Evolutionary conservation across 2,329 filamentous ascomycete genomes (phyloP).

Genomic region (Leptographium lundbergii): DNA sequence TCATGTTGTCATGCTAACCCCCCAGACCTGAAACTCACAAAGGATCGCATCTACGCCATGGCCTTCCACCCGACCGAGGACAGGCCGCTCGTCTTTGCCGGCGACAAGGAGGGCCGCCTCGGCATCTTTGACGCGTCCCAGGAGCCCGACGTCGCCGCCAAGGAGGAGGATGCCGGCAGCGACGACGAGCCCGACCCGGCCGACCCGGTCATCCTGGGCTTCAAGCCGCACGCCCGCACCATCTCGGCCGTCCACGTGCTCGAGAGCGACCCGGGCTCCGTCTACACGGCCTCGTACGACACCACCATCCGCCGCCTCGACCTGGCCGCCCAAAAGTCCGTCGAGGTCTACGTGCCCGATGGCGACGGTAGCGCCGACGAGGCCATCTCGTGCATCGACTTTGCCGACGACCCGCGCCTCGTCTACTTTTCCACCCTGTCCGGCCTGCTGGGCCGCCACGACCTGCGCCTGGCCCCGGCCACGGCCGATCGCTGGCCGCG

Average conservation of each 20-base stretch:
- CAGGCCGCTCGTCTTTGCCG: slow-evolving; percentile 83
- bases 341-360: slow-evolving; percentile 69
- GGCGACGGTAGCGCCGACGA: slow-evolving; percentile 38
- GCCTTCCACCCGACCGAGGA: slow-evolving; percentile 77
- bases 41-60: slow-evolving; percentile 75
- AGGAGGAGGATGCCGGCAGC: slow-evolving; percentile 36
- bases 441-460: slow-evolving; percentile 69
- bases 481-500: slow-evolving; percentile 53
- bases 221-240: slow-evolving; percentile 82
- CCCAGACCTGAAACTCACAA: slow-evolving; percentile 78
- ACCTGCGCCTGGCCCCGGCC: slow-evolving; percentile 49
- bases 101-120: slow-evolving; percentile 84
- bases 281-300: slow-evolving; percentile 86
- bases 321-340: slow-evolving; percentile 63
- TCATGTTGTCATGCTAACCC: no score
- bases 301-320: slow-evolving; percentile 83
- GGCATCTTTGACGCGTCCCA: slow-evolving; percentile 87
- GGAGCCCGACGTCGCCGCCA: slow-evolving; percentile 28
- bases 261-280: slow-evolving; percentile 55
- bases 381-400: slow-evolving; percentile 74
- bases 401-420: slow-evolving; percentile 58
- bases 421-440: slow-evolving; percentile 82
- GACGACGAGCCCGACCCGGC: slow-evolving; percentile 54
- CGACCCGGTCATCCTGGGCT: slow-evolving; percentile 71
- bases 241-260: slow-evolving; percentile 77